Evolutionary conservation across 768 basidiomycete species (phyloP).

Genomic region (Cyathus striatus): DNA sequence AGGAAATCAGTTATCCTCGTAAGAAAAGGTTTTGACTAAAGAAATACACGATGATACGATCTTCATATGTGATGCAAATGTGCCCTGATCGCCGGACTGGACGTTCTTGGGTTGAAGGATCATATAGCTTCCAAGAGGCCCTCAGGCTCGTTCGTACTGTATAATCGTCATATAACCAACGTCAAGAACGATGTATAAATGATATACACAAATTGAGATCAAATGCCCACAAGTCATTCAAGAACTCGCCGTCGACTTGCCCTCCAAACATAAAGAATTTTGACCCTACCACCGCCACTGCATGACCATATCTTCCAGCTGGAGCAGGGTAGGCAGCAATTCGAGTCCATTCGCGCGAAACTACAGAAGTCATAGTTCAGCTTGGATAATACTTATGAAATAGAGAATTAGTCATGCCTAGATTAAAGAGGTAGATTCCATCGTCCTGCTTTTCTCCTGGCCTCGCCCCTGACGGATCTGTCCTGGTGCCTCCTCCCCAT

Average conservation of each 20-base stretch:
- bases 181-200: not conserved
- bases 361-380: constrained; percentile 31
- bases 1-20: constrained; percentile 3
- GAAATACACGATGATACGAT: constrained; percentile 79
- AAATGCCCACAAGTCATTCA: constrained; percentile 95
- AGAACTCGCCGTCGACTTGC: constrained; percentile 90
- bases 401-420: no score
- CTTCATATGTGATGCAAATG: constrained; percentile 76
- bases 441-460: constrained; percentile 82
- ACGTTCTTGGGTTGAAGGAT: constrained; percentile 52
- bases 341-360: constrained; percentile 92
- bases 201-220: constrained; percentile 88
- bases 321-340: constrained; percentile 75
- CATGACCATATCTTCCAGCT: constrained; percentile 91
- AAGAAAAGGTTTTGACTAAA: not conserved
- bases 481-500: constrained; percentile 98
- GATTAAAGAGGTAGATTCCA: constrained; percentile 87
- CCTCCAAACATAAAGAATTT: constrained; percentile 96
- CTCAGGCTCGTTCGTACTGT: constrained; percentile 64
- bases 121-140: constrained; percentile 78
- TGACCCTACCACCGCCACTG: constrained; percentile 85
- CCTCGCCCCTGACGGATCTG: constrained; percentile 48
- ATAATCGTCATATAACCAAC: constrained; percentile 1
- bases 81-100: constrained; percentile 91
- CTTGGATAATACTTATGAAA: constrained; percentile 8